Evolutionary conservation across 805 yeast species (phyloP).

Genomic region (Lipomyces sp.): DNA sequence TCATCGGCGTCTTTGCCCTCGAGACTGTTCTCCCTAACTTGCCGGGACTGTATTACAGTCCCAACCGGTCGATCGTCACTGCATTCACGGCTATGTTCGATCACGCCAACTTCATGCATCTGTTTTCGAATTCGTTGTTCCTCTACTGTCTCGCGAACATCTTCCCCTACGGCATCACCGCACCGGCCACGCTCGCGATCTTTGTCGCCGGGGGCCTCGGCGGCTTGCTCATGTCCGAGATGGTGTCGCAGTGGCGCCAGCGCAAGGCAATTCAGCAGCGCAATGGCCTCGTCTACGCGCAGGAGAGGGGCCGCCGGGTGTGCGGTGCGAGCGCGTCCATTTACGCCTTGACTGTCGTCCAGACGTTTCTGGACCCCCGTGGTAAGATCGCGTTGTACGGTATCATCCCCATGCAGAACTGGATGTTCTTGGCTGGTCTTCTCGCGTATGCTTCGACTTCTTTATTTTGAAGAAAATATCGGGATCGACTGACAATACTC

Average conservation of each 20-base stretch:
- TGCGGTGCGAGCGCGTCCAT: slow-evolving; percentile 19
- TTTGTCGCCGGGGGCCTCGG: slow-evolving; percentile 13
- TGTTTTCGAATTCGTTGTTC: slow-evolving; percentile 14
- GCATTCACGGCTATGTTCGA: slow-evolving; percentile 18
- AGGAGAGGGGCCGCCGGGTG: background rate
- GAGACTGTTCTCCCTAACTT: slow-evolving; percentile 14
- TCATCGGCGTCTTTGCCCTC: slow-evolving; percentile 12
- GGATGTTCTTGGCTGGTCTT: slow-evolving; percentile 14
- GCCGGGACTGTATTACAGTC: slow-evolving; percentile 9
- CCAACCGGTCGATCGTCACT: background rate
- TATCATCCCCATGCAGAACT: slow-evolving; percentile 19
- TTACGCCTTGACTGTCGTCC: slow-evolving; percentile 11
- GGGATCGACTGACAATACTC: background rate
- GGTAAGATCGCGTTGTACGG: slow-evolving; percentile 11
- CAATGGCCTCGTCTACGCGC: background rate
- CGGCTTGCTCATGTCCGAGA: slow-evolving; percentile 2
- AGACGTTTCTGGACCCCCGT: slow-evolving; percentile 13
- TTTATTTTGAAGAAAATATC: background rate
- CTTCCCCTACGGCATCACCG: slow-evolving; percentile 15
- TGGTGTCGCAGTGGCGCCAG: background rate
- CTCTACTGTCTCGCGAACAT: slow-evolving; percentile 9
- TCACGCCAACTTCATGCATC: slow-evolving; percentile 11
- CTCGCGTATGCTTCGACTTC: slow-evolving; percentile 1
- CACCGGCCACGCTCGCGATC: slow-evolving; percentile 7
- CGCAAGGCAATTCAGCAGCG: slow-evolving; percentile 1